Conservation (phyloP, 495 filamentous ascomycete genomes). For the Viridothelium virens region DNA sequence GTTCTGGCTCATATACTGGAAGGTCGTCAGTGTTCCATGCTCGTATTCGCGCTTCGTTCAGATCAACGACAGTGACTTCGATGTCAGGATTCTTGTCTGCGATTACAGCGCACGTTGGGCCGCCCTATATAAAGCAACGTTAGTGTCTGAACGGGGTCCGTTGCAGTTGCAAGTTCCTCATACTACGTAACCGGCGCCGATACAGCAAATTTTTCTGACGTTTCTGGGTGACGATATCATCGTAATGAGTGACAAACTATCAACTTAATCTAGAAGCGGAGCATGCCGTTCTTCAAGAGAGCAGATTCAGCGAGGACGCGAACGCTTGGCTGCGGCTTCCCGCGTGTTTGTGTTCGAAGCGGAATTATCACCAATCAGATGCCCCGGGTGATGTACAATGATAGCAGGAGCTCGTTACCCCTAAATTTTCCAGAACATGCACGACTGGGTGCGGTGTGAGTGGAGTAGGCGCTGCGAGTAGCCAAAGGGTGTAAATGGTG, state of each 20-base stretch:
- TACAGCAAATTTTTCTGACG: constrained; percentile 53
- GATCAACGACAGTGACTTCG: constrained; percentile 63
- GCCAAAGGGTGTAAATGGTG: no score
- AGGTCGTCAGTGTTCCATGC: constrained; percentile 66
- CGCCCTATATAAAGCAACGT: constrained; percentile 42
- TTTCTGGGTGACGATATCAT: constrained; percentile 7
- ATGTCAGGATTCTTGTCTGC: constrained; percentile 63
- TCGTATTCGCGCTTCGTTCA: constrained; percentile 54
- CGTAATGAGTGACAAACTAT: background rate
- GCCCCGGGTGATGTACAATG: background rate
- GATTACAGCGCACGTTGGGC: constrained; percentile 67
- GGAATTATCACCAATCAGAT: no score
- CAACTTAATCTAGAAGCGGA: background rate
- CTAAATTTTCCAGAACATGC: background rate
- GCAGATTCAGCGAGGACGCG: no score
- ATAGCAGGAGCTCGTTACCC: background rate
- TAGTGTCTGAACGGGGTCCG: constrained; percentile 5
- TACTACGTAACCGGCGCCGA: constrained; percentile 61
- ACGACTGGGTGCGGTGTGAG: background rate
- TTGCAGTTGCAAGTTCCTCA: constrained; percentile 13
- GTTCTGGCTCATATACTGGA: constrained; percentile 70
- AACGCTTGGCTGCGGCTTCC: no score
- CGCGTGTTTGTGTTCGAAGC: no score
- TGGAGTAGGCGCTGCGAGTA: background rate
- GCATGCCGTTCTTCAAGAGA: background rate